Conservation (phyloP, 306 rosid species). For the Begonia fuchsioides region DNA sequence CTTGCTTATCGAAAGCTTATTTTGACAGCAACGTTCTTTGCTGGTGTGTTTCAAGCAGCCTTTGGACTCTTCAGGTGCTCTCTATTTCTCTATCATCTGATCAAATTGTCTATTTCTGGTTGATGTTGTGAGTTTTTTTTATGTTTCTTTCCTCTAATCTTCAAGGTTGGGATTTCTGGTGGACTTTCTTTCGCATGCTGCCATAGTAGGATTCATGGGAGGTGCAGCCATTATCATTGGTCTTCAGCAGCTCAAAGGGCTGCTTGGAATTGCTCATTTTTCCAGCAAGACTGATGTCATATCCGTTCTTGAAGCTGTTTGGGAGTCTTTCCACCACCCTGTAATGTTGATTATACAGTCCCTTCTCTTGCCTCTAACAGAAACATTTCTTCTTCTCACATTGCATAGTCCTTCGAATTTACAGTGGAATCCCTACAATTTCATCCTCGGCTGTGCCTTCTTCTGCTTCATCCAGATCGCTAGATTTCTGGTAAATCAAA, state of each 20-base stretch:
- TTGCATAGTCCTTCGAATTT: slow-evolving; percentile 1
- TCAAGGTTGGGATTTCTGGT: slow-evolving; percentile 60
- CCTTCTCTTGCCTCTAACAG: slow-evolving; percentile 5
- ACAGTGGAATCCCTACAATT: slow-evolving; percentile 67
- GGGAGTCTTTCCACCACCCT: slow-evolving; percentile 27
- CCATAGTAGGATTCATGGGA: slow-evolving; percentile 50
- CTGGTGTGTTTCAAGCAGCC: slow-evolving; percentile 65
- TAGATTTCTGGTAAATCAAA: slow-evolving; percentile 44
- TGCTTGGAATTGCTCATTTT: slow-evolving; percentile 43
- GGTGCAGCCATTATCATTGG: slow-evolving; percentile 74
- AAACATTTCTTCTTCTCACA: neutral
- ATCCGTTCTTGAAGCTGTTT: slow-evolving; percentile 42
- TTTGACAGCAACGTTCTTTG: slow-evolving; percentile 57
- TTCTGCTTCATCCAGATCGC: slow-evolving; percentile 40
- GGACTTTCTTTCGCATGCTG: slow-evolving; percentile 65
- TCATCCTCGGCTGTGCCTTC: slow-evolving; percentile 52
- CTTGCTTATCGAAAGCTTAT: slow-evolving; percentile 45
- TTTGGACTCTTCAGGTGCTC: slow-evolving; percentile 59
- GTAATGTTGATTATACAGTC: slow-evolving; percentile 16
- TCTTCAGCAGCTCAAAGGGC: slow-evolving; percentile 62
- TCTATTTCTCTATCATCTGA: neutral
- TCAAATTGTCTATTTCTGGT: too few relatives aligned
- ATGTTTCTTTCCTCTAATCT: neutral
- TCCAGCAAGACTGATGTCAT: slow-evolving; percentile 48
- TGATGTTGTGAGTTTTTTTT: neutral